Percentiles rank a stretch among this genome's conserved stretches.
Conservation (phyloP, 2,329 filamentous ascomycete species). For the Calonectria fujianensis region DNA sequence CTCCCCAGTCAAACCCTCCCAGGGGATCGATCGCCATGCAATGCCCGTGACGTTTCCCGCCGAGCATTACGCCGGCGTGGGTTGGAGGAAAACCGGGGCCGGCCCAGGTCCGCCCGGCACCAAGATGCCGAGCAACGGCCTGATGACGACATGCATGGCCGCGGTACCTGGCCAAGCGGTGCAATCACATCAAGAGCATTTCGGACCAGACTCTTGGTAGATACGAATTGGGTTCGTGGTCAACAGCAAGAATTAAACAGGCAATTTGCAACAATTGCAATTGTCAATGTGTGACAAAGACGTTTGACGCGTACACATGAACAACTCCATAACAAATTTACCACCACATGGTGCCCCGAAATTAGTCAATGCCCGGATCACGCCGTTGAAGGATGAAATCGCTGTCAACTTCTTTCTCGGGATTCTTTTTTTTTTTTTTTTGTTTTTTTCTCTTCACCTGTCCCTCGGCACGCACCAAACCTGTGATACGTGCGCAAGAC, state of each 20-base stretch:
- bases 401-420: background rate
- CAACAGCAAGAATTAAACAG: background rate
- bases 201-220: background rate
- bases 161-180: background rate
- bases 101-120: constrained; percentile 4
- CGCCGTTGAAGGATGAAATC: constrained; percentile 6
- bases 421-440: background rate
- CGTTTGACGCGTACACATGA: background rate
- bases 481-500: constrained; percentile 23
- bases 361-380: background rate
- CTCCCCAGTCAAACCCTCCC: background rate
- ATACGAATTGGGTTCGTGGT: background rate
- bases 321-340: constrained; percentile 17
- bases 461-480: constrained; percentile 2
- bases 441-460: background rate
- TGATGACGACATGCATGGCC: constrained; percentile 20
- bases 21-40: constrained; percentile 27
- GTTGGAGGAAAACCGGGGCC: constrained; percentile 5
- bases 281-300: background rate
- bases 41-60: constrained; percentile 24
- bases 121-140: constrained; percentile 24
- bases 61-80: constrained; percentile 30
- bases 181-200: constrained; percentile 8
- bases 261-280: background rate
- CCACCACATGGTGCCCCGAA: background rate